Evolutionary conservation across 2,329 filamentous ascomycete genomes (phyloP), one percentile per base, ranked within the genome.

Genomic region (Colletotrichum sp.): DNA sequence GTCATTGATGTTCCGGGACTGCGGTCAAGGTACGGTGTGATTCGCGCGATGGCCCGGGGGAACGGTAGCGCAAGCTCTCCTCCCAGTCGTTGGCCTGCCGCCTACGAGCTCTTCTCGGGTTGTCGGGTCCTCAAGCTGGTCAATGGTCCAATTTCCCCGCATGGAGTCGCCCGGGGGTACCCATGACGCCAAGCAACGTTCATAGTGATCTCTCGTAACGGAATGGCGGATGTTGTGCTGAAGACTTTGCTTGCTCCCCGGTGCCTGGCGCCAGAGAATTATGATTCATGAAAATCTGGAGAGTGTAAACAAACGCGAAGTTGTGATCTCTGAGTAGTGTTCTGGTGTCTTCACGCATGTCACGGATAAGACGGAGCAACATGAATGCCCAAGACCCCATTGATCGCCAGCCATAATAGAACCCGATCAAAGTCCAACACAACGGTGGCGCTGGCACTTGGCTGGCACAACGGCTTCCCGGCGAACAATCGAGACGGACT

Each of bases 71-170:
- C 21, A 34, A 36, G 30, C 34, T 30, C 30, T 49, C 16, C 52
- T 34, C 30, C 32, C 39, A 59, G 12, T 34, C n/a, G 39, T 26
- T 57, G 39, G 39, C 26, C 39, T 32, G 64, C 15, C 18, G 52
- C n/a, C 49, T 21, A 26, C 57, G 39, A 55, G 69, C 30, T n/a
- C 36, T 30, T n/a, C 57, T 76, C 69, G 70, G 70, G 39, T 52
- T 59, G 44, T 15, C 55, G 64, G 70, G 64, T 18, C 16, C 67
- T 30, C 32, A 24, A 1, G 36, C 18, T 65, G 67, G 71, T 49
- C 44, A 32, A 70, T 49, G 26, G 24, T 70, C 21, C 55, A 69
- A 72, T 64, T 59, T 73, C 73, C 73, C 73, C 64, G 70, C 73
- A 73, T 73, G 59, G 64, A 32, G 44, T 65, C 34, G 57, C 30